phyloP scores from a whole-genome alignment of 2,329 filamentous ascomycete species.

The Colletotrichum agaves region DNA sequence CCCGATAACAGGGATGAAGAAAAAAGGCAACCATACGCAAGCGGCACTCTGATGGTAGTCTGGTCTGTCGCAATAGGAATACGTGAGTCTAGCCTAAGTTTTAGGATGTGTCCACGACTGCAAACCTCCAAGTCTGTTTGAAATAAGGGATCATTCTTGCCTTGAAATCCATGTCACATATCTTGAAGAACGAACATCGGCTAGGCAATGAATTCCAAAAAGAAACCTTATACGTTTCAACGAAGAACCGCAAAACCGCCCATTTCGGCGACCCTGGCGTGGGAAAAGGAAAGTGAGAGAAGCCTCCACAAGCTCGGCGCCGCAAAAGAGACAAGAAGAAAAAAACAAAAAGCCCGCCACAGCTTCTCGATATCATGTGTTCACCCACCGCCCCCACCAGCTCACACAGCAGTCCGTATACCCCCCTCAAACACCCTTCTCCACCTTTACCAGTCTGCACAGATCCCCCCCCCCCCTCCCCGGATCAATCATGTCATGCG shows the following conservation, averaged over 20 bases:
- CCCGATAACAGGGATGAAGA: no score
- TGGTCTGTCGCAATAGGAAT: no score
- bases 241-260: slow-evolving; percentile 1
- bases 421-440: not conserved
- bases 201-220: slow-evolving; percentile 5
- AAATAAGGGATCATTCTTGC: not conserved
- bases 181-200: not conserved
- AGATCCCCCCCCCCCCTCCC: no score
- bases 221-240: slow-evolving; percentile 5
- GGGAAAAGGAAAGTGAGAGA: slow-evolving; percentile 10
- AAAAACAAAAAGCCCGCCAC: not conserved
- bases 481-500: no score
- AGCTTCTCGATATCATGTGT: not conserved
- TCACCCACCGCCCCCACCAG: not conserved
- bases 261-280: not conserved
- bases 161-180: not conserved
- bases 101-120: no score
- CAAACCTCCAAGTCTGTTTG: not conserved
- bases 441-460: not conserved
- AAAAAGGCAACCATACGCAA: no score
- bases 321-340: not conserved
- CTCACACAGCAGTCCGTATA: not conserved
- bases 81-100: no score
- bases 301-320: slow-evolving; percentile 13
- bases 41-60: no score